These are phyloP conservation scores for Hemisphaericaspora xylofermentans DNA, from an alignment of 1,139 yeast species.

Conservation along the genomic window DNA sequence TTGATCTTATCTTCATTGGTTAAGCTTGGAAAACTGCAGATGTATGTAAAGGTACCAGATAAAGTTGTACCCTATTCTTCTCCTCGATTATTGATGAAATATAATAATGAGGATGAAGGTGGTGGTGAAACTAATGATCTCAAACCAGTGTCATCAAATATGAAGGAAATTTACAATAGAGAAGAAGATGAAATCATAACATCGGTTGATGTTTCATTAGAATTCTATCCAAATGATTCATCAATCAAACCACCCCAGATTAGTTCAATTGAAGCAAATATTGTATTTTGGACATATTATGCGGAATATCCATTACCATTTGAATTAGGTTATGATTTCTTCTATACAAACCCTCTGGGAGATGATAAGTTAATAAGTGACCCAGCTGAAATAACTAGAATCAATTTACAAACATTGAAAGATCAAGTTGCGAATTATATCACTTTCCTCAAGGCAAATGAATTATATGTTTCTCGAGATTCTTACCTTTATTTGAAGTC, in stretches of 20 bases:
- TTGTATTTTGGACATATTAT: constrained; percentile 44
- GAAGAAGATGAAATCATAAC: constrained; percentile 22
- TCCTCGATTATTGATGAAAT: constrained; percentile 39
- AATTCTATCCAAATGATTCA: constrained; percentile 20
- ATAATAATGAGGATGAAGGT: constrained; percentile 25
- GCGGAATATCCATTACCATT: constrained; percentile 46
- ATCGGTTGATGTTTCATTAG: constrained; percentile 24
- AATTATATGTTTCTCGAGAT: constrained; percentile 32
- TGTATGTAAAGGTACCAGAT: constrained; percentile 36
- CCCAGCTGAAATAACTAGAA: constrained; percentile 33
- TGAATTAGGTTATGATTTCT: constrained; percentile 42
- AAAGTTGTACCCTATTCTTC: constrained; percentile 39
- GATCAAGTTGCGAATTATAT: constrained; percentile 36
- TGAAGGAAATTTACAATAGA: constrained; percentile 35
- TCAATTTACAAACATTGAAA: constrained; percentile 37
- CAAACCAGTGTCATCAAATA: constrained; percentile 22
- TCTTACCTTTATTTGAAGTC: constrained; percentile 41
- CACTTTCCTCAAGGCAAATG: constrained; percentile 34
- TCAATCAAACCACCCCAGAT: constrained; percentile 33
- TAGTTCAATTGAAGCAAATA: constrained; percentile 33
- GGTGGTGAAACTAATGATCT: constrained; percentile 13
- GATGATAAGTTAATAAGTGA: constrained; percentile 17
- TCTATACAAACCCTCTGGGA: constrained; percentile 28
- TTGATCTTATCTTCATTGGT: constrained; percentile 35
- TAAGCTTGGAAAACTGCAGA: constrained; percentile 36